A percentile compares a stretch with the other conserved stretches of the same genome.
phyloP scores from a whole-genome alignment of 768 basidiomycete genomes.

The Calocera cornea region DNA sequence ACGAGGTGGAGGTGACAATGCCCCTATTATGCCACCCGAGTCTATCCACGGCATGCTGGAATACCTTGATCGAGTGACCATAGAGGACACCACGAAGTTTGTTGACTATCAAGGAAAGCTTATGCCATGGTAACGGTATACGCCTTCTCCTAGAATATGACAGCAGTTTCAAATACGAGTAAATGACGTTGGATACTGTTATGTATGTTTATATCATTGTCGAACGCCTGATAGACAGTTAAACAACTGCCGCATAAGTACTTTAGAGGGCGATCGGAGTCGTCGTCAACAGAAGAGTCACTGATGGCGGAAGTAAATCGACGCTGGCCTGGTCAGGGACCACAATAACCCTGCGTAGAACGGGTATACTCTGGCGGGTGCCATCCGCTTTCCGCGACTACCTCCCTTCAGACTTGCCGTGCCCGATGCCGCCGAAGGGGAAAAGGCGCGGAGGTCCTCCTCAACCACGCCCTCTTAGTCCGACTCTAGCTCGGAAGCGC shows the following conservation, averaged over 20 bases:
- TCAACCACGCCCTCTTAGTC: not conserved
- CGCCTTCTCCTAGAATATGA: too few relatives aligned
- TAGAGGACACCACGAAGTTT: slow-evolving; percentile 6
- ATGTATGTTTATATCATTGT: too few relatives aligned
- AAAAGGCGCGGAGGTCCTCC: not conserved
- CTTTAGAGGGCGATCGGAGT: too few relatives aligned
- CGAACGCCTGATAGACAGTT: too few relatives aligned
- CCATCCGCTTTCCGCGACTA: not conserved
- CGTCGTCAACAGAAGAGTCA: too few relatives aligned
- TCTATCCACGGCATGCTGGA: slow-evolving; percentile 4
- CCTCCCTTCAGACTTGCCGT: not conserved
- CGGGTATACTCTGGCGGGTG: too few relatives aligned
- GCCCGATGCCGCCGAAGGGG: not conserved
- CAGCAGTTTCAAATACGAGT: too few relatives aligned
- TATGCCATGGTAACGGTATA: slow-evolving; percentile 3
- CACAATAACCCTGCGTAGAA: too few relatives aligned
- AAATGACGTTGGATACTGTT: too few relatives aligned
- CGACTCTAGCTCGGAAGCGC: not conserved
- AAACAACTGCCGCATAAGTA: too few relatives aligned
- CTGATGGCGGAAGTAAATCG: too few relatives aligned
- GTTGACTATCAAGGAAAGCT: not conserved
- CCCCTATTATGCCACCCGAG: not conserved
- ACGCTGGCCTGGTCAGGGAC: too few relatives aligned
- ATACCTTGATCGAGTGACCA: slow-evolving; percentile 1
- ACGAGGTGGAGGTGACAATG: not conserved